Evolutionary conservation across 192 early-diverging fungal genomes (phyloP).

Genomic region (Coemansia sp.): DNA sequence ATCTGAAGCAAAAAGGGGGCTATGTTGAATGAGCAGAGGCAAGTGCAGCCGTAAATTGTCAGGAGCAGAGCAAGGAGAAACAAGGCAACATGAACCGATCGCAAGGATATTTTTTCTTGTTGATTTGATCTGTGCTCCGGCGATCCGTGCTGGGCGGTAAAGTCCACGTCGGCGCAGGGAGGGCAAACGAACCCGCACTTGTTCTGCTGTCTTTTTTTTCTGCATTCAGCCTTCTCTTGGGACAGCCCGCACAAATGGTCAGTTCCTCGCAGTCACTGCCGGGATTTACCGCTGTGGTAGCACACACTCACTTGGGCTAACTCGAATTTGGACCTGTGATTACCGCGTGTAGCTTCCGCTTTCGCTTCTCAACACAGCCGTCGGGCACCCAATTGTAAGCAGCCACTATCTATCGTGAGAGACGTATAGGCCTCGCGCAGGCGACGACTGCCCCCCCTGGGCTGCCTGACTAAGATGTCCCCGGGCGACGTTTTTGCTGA

Average conservation of each 20-base stretch:
- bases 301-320: not conserved
- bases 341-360: conserved; percentile 69
- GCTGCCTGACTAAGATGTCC: too few species aligned
- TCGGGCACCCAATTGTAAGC: conserved; percentile 72
- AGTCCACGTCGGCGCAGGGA: too few species aligned
- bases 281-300: too few species aligned
- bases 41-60: too few species aligned
- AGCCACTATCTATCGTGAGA: conserved; percentile 24
- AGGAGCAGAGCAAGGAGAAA: not conserved
- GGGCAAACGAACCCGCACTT: too few species aligned
- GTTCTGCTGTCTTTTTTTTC: not conserved
- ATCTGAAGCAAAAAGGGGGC: not conserved
- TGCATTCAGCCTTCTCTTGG: not conserved
- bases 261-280: not conserved
- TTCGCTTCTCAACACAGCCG: conserved; percentile 82
- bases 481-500: conserved; percentile 3
- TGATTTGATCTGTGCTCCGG: not conserved
- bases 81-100: not conserved
- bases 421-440: too few species aligned
- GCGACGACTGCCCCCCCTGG: too few species aligned
- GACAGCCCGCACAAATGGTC: conserved; percentile 1
- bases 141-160: too few species aligned
- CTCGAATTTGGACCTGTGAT: not conserved
- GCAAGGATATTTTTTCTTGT: conserved; percentile 1
- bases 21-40: not conserved